Evolutionary conservation across 169 alveolate species (phyloP), one percentile per base, ranked within the genome.

Genomic region (Pseudocohnilembus persalinus): DNA sequence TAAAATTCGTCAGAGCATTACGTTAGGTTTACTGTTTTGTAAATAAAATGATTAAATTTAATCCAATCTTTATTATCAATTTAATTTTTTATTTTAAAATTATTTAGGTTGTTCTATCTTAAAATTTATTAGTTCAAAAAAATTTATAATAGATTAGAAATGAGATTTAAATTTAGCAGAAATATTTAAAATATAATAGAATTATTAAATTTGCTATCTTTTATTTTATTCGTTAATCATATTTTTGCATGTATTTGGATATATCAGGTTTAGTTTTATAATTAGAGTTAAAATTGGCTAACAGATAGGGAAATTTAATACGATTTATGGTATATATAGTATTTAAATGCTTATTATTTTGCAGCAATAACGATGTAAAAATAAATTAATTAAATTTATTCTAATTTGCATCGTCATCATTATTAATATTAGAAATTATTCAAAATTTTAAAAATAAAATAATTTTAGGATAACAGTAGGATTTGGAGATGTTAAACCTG

Each of bases 181-280:
- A 49, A 49, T 4, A 49, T 49, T 4, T 49, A 49, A 49, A 49
- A 49, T 20, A 49, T 49, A 11, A 11, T 49, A 49, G 4, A 49
- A 49, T 49, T 49, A 20, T 11, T 49, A 20, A 49, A 20, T 49
- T 49, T 49, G 68, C 68, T 49, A 20, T 11, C 20, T 49, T 11
- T 49, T 4, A 20, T 49, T 82, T 83, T 33, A 76, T 63, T 84
- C 94, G 97, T 33, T 86, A 85, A 29, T 80, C 88, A 65, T 86
- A 76, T 84, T 94, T 84, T 0, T 97, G 98, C 26, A 97, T 88
- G 65, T 97, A 94, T 73, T 97, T 80, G 83, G 95, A 95, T 15
- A 93, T 93, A 25, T 93, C 97, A 86, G 81, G 76, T 31, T 88
- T 91, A 72, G 88, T 77, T 74, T 90, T 94, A n/a, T 64, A 73